A percentile compares a stretch with the other conserved stretches of the same genome.
These are phyloP conservation scores for Candida railenensis DNA, from an alignment of 805 yeast species.

Conservation along the genomic window DNA sequence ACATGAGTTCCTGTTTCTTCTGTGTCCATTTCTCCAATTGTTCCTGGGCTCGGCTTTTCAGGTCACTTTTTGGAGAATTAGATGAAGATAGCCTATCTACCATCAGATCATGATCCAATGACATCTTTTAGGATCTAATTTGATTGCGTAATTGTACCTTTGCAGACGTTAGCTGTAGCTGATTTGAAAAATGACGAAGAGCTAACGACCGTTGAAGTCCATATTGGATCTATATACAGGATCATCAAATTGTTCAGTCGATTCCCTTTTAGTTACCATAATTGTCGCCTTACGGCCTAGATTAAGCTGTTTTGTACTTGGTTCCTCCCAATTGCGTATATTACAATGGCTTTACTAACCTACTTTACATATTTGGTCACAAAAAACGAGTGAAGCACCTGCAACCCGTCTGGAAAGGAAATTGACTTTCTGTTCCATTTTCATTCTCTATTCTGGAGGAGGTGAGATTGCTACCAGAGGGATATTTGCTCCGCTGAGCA, in stretches of 20 bases:
- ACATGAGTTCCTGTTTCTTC: slow-evolving; percentile 30
- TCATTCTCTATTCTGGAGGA: slow-evolving; percentile 21
- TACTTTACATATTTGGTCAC: not conserved
- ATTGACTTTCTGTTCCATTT: not conserved
- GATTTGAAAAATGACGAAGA: too few species aligned
- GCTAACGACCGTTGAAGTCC: too few species aligned
- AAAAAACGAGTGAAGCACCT: too few species aligned
- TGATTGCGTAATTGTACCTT: too few species aligned
- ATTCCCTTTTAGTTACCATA: too few species aligned
- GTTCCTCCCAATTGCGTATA: not conserved
- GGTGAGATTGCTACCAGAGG: slow-evolving; percentile 38
- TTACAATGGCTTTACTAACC: not conserved
- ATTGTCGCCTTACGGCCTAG: not conserved
- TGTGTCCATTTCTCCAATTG: slow-evolving; percentile 22
- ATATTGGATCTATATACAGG: not conserved
- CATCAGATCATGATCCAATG: slow-evolving; percentile 25
- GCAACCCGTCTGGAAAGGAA: not conserved
- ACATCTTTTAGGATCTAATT: too few species aligned
- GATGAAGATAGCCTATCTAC: slow-evolving; percentile 26
- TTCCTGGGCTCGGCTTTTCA: slow-evolving; percentile 21
- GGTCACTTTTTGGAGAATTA: slow-evolving; percentile 3
- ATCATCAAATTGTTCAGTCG: too few species aligned
- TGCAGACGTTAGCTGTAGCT: too few species aligned
- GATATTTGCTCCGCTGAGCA: slow-evolving; percentile 7
- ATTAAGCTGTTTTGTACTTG: too few species aligned